Conservation (phyloP, 345 rosid species). For the Eucalyptus pauciflora region DNA sequence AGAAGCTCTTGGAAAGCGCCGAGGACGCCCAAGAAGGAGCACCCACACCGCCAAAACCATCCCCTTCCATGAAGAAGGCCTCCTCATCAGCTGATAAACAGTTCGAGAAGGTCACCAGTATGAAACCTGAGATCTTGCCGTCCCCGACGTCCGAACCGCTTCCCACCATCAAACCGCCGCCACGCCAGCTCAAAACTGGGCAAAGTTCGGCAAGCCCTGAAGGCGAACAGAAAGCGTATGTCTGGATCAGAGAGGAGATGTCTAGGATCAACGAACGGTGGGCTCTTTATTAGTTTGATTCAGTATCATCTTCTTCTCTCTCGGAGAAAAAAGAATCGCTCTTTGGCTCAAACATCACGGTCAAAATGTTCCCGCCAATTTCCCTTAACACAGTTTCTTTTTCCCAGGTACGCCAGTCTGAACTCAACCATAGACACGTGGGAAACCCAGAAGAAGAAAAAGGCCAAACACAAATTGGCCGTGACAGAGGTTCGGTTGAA, state of each 20-base stretch:
- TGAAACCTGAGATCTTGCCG: not conserved
- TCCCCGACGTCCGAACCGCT: constrained; percentile 4
- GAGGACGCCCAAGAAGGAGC: not conserved
- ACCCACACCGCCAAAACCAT: not conserved
- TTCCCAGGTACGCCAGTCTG: constrained; percentile 40
- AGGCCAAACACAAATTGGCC: constrained; percentile 34
- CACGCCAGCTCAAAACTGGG: not conserved
- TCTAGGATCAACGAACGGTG: constrained; percentile 41
- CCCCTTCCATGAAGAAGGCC: constrained; percentile 9
- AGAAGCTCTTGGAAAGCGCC: not conserved
- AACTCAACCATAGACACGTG: constrained; percentile 32
- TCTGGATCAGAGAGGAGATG: constrained; percentile 50
- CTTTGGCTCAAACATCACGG: not conserved
- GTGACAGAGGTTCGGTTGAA: constrained; percentile 43
- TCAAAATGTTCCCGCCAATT: not conserved
- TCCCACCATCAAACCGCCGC: not conserved
- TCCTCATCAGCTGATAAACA: constrained; percentile 10
- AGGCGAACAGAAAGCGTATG: constrained; percentile 24
- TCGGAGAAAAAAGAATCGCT: not conserved
- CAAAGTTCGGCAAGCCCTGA: constrained; percentile 1
- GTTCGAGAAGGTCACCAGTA: not conserved
- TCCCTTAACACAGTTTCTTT: not conserved
- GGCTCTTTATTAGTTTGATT: not conserved
- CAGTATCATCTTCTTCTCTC: not conserved
- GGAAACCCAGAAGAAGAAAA: constrained; percentile 48